These are phyloP conservation scores for Leishmania major DNA, from an alignment of 208 protist genomes.

Conservation along the genomic window DNA sequence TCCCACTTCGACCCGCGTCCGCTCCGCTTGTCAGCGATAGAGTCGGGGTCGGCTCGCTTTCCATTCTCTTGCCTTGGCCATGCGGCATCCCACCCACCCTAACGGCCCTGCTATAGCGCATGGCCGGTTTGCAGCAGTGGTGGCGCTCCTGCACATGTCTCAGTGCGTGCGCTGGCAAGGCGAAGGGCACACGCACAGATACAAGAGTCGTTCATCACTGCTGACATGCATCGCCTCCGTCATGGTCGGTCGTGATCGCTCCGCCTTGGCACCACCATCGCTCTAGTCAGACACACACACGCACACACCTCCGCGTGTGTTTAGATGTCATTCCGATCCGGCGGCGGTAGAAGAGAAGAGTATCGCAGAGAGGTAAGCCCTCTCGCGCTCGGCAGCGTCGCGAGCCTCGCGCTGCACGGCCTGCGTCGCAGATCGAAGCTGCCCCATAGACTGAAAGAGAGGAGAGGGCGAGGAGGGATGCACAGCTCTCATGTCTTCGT, in stretches of 20 bases:
- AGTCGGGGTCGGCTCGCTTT: not conserved
- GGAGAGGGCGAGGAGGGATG: not conserved
- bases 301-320: not conserved
- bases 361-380: constrained; percentile 32
- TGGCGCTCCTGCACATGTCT: not conserved
- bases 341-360: constrained; percentile 21
- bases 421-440: constrained; percentile 31
- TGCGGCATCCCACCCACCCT: not conserved
- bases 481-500: not conserved
- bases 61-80: not conserved
- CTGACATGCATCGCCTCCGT: not conserved
- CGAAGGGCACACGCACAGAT: not conserved
- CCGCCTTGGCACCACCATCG: not conserved
- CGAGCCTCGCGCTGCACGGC: constrained; percentile 33
- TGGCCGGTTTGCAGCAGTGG: not conserved
- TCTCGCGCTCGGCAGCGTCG: constrained; percentile 31
- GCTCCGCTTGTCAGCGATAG: not conserved
- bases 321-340: not conserved
- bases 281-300: not conserved
- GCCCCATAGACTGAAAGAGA: constrained; percentile 16
- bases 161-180: not conserved
- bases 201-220: not conserved
- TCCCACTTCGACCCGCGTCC: not conserved
- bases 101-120: not conserved
- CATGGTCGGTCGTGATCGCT: not conserved